A percentile compares a stretch with the other conserved stretches of the same genome.
Evolutionary conservation across 2,329 filamentous ascomycete species (phyloP).

Genomic region (Nemania sp.): DNA sequence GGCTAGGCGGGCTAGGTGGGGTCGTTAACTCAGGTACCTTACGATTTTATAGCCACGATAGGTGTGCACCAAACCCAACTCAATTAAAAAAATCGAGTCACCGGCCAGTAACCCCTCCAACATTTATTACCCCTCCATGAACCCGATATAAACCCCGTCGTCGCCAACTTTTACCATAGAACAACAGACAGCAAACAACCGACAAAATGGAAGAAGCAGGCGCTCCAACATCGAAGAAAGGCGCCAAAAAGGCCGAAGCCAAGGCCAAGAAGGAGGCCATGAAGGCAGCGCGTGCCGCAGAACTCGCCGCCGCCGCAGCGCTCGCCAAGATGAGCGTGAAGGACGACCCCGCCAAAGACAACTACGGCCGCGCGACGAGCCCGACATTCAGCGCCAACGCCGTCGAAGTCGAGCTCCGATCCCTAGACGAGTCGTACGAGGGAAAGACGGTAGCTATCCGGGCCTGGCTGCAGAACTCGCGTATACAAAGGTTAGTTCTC

Average conservation of each 20-base stretch:
- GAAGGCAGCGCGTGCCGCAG: background rate
- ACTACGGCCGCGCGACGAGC: background rate
- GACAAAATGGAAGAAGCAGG: background rate
- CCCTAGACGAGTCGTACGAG: constrained; percentile 72
- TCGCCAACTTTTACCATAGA: background rate
- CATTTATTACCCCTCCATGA: background rate
- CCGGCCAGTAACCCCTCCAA: constrained; percentile 1
- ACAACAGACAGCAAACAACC: background rate
- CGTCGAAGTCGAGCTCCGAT: constrained; percentile 62
- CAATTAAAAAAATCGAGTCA: background rate
- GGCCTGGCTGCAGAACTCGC: constrained; percentile 86
- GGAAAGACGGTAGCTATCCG: constrained; percentile 71
- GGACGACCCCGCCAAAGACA: constrained; percentile 1
- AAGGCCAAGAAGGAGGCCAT: background rate
- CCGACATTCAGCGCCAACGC: constrained; percentile 3
- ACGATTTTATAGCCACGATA: background rate
- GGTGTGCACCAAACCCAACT: background rate
- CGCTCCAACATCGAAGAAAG: background rate
- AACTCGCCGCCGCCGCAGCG: background rate
- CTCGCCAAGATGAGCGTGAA: background rate
- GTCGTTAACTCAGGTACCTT: background rate
- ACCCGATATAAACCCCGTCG: background rate
- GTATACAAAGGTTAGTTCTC: too few relatives aligned
- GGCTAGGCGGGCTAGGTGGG: background rate
- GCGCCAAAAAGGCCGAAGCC: background rate